Evolutionary conservation across 139 green algal genomes (phyloP).

Genomic region (Pedinophyceae sp.): DNA sequence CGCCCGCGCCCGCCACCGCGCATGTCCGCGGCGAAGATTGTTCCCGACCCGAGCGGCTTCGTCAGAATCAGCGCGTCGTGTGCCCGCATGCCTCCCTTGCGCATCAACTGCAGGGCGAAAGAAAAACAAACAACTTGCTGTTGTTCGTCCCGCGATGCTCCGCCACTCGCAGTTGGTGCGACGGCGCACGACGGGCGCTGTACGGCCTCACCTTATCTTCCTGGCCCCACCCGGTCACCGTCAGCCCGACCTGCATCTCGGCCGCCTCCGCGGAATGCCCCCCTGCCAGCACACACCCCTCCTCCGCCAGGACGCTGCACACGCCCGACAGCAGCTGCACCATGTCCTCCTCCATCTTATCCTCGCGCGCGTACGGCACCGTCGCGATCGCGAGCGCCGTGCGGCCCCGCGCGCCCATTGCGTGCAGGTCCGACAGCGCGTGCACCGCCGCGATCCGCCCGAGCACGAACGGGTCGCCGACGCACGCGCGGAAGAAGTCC

Average conservation of each 20-base stretch:
- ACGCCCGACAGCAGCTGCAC: slow-evolving; percentile 48
- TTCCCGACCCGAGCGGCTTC: slow-evolving; percentile 70
- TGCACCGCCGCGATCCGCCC: slow-evolving; percentile 29
- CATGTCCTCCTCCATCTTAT: slow-evolving; percentile 53
- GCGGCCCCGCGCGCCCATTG: slow-evolving; percentile 62
- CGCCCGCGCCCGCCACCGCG: slow-evolving; percentile 31
- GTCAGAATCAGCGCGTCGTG: slow-evolving; percentile 70
- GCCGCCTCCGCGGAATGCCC: slow-evolving; percentile 66
- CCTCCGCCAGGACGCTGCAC: slow-evolving; percentile 24
- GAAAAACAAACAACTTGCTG: neutral
- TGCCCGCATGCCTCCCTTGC: slow-evolving; percentile 36
- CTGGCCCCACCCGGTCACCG: slow-evolving; percentile 12
- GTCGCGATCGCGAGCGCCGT: slow-evolving; percentile 55
- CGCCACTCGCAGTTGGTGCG: too few species aligned
- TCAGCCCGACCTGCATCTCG: slow-evolving; percentile 46
- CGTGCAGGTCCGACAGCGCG: slow-evolving; percentile 45
- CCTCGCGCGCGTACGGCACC: slow-evolving; percentile 36
- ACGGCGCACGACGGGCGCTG: too few species aligned
- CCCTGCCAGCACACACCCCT: slow-evolving; percentile 55
- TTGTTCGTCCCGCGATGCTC: neutral
- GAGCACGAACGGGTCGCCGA: slow-evolving; percentile 66
- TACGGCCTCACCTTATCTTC: slow-evolving; percentile 9
- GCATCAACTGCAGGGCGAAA: slow-evolving; percentile 28
- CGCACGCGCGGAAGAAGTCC: slow-evolving; percentile 70
- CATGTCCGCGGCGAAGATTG: slow-evolving; percentile 61